Conservation (phyloP, 768 basidiomycete genomes). For the Russula dissimulans region DNA sequence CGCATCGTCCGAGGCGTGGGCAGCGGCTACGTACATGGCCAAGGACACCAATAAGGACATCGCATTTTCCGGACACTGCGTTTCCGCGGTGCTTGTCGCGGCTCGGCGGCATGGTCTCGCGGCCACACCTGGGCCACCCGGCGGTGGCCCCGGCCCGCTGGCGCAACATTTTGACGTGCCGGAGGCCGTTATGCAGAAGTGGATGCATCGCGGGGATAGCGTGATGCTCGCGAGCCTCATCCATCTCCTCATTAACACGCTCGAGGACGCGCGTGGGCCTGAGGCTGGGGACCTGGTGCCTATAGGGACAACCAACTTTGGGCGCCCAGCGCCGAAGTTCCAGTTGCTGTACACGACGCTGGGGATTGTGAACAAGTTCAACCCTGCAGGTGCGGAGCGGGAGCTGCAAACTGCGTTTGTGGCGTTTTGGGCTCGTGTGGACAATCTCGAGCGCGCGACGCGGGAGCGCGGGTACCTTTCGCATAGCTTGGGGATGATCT, state of each 20-base stretch:
- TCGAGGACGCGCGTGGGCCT: not conserved
- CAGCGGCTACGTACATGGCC: not conserved
- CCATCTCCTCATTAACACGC: not conserved
- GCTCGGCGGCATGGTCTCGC: not conserved
- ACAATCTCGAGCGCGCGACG: not conserved
- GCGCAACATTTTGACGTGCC: not conserved
- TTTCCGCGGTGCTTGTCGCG: not conserved
- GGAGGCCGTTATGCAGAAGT: not conserved
- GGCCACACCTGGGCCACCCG: not conserved
- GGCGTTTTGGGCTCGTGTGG: not conserved
- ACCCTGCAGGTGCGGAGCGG: not conserved
- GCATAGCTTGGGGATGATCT: conserved; percentile 3
- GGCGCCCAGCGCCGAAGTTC: not conserved
- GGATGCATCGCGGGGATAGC: not conserved
- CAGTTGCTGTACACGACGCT: not conserved
- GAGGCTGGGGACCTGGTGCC: not conserved
- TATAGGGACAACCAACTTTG: not conserved
- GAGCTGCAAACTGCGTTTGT: not conserved
- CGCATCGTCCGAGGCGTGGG: conserved; percentile 6
- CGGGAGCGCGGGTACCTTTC: conserved; percentile 7
- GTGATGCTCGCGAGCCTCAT: conserved; percentile 4
- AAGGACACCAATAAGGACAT: not conserved
- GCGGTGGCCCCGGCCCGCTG: not conserved
- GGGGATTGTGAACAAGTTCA: conserved; percentile 7
- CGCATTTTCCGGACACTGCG: conserved; percentile 6